Conservation (phyloP, 2,329 filamentous ascomycete species). For the Hypoxylon sp. region DNA sequence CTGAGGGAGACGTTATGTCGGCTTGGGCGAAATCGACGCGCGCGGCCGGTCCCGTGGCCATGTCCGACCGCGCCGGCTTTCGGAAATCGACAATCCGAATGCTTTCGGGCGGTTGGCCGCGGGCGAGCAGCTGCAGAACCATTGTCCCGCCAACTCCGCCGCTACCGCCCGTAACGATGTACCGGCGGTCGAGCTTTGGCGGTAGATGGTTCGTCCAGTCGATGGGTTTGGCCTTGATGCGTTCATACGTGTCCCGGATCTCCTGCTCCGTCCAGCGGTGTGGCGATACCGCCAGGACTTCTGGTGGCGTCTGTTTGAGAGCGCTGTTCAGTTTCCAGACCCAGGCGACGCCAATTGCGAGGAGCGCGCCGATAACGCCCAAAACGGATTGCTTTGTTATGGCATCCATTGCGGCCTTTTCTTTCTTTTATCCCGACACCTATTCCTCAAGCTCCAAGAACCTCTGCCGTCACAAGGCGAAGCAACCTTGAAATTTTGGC, state of each 20-base stretch:
- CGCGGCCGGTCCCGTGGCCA: conserved; percentile 55
- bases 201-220: conserved; percentile 54
- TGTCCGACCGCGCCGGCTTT: conserved; percentile 57
- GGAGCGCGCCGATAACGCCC: conserved; percentile 37
- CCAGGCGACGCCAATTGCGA: conserved; percentile 45
- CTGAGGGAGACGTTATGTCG: conserved; percentile 60
- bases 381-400: conserved; percentile 25
- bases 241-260: conserved; percentile 53
- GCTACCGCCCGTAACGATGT: conserved; percentile 58
- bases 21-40: conserved; percentile 60
- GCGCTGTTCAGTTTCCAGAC: conserved; percentile 54
- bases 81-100: conserved; percentile 65
- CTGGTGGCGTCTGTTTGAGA: conserved; percentile 53
- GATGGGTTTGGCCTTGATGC: conserved; percentile 51
- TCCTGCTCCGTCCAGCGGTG: conserved; percentile 54
- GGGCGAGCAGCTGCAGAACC: conserved; percentile 63
- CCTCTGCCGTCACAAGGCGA: not conserved
- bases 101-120: conserved; percentile 62
- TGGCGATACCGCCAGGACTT: conserved; percentile 48
- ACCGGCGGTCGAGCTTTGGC: conserved; percentile 55
- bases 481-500: not conserved
- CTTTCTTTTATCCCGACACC: not conserved
- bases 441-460: not conserved
- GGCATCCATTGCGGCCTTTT: conserved; percentile 22
- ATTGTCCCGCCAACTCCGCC: conserved; percentile 65